Percentiles rank a stretch among this genome's conserved stretches.
Evolutionary conservation across 305 asterid genomes (phyloP).

Genomic region (Plantago coronopus): DNA sequence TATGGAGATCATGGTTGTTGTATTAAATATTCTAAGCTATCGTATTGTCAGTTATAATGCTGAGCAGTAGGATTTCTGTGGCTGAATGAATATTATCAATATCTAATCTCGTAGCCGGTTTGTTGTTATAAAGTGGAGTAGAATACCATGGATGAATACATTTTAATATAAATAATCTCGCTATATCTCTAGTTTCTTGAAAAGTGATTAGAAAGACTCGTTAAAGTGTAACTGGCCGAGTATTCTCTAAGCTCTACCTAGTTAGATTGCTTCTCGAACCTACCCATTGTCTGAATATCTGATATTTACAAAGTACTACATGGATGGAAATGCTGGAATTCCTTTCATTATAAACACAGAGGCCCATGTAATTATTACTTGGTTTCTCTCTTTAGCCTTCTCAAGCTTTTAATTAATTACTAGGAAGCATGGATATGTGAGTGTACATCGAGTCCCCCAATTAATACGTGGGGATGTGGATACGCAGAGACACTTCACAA

Average conservation of each 20-base stretch:
- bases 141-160: background rate
- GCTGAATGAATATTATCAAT: background rate
- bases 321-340: background rate
- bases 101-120: background rate
- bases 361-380: background rate
- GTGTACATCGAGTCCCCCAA: too few species aligned
- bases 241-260: background rate
- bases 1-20: constrained; percentile 11
- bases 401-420: background rate
- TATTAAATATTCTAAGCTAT: constrained; percentile 1
- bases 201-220: background rate
- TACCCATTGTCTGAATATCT: background rate
- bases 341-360: background rate
- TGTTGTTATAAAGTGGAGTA: background rate
- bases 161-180: background rate
- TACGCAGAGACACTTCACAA: too few species aligned
- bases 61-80: constrained; percentile 4
- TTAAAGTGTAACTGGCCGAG: background rate
- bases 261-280: background rate
- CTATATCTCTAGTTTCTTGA: constrained; percentile 3
- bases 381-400: background rate
- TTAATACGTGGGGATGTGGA: too few species aligned
- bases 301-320: too few species aligned
- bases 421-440: too few species aligned
- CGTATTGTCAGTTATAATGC: constrained; percentile 1